phyloP scores from a whole-genome alignment of 208 protist species.

The Vickermania spadyakhi region DNA sequence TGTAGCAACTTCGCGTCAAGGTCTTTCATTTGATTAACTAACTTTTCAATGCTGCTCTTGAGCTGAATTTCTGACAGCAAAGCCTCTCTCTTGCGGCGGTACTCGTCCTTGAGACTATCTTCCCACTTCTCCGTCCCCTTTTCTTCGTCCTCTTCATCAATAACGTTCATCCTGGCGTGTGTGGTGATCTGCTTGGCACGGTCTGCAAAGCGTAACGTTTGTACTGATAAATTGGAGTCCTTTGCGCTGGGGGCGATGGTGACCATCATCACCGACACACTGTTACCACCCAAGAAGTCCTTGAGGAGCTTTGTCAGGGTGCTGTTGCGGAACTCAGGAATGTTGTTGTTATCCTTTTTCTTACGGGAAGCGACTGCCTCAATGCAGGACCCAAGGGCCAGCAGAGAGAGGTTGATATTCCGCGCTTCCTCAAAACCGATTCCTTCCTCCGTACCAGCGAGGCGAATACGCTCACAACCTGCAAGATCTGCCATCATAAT shows the following conservation, averaged over 20 bases:
- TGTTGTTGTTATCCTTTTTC: slow-evolving; percentile 18
- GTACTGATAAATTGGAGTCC: slow-evolving; percentile 70
- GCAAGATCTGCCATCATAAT: slow-evolving; percentile 79
- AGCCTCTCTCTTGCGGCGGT: slow-evolving; percentile 67
- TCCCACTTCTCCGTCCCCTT: slow-evolving; percentile 23
- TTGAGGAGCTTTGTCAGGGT: slow-evolving; percentile 83
- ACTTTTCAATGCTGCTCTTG: slow-evolving; percentile 44
- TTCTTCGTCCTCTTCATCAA: slow-evolving; percentile 27
- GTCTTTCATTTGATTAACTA: slow-evolving; percentile 47
- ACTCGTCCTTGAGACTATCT: slow-evolving; percentile 45
- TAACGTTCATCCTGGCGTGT: slow-evolving; percentile 72
- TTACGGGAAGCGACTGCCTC: slow-evolving; percentile 59
- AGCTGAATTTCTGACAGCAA: slow-evolving; percentile 67
- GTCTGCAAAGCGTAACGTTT: slow-evolving; percentile 82
- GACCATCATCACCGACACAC: slow-evolving; percentile 70
- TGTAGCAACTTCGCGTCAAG: slow-evolving; percentile 42
- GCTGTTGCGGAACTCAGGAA: slow-evolving; percentile 79
- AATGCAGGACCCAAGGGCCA: slow-evolving; percentile 71
- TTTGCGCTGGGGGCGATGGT: slow-evolving; percentile 55
- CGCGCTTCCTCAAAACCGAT: slow-evolving; percentile 70
- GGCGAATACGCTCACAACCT: slow-evolving; percentile 71
- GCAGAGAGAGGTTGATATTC: slow-evolving; percentile 80
- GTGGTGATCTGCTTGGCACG: slow-evolving; percentile 76
- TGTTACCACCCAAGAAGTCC: slow-evolving; percentile 82
- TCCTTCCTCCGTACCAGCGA: slow-evolving; percentile 60